Conservation (phyloP, 148 eudicot genomes). For the Rheum nobile region DNA sequence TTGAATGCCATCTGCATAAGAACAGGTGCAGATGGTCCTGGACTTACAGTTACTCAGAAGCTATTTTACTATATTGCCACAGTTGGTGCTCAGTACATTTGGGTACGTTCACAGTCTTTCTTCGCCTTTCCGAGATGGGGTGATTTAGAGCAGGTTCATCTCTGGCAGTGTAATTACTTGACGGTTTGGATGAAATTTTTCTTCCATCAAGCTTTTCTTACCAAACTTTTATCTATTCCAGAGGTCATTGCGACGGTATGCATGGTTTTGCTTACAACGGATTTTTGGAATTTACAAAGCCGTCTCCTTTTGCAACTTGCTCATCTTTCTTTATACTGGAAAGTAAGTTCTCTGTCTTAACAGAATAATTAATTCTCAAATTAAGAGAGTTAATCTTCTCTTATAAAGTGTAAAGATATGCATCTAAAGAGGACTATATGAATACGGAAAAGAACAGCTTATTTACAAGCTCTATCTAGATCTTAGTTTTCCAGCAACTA, state of each 20-base stretch:
- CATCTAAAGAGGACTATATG: neutral
- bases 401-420: neutral
- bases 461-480: neutral
- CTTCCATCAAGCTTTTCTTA: neutral
- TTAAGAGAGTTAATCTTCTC: neutral
- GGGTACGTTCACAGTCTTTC: conserved; percentile 79
- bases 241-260: conserved; percentile 66
- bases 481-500: neutral
- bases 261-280: conserved; percentile 74
- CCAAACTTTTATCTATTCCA: conserved; percentile 16
- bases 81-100: conserved; percentile 84
- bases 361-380: neutral
- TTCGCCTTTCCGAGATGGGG: conserved; percentile 95
- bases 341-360: conserved; percentile 33
- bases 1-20: conserved; percentile 32
- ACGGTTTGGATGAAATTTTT: neutral
- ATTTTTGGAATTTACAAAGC: conserved; percentile 84
- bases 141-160: conserved; percentile 70
- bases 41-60: conserved; percentile 74
- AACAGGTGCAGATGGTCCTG: conserved; percentile 89
- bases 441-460: neutral
- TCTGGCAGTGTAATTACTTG: neutral
- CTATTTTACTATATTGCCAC: conserved; percentile 84
- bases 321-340: conserved; percentile 79
- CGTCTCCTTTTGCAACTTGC: conserved; percentile 78